Evolutionary conservation across 306 rosid species (phyloP), one percentile per base, ranked within the genome.

Genomic region (Urtica urens): DNA sequence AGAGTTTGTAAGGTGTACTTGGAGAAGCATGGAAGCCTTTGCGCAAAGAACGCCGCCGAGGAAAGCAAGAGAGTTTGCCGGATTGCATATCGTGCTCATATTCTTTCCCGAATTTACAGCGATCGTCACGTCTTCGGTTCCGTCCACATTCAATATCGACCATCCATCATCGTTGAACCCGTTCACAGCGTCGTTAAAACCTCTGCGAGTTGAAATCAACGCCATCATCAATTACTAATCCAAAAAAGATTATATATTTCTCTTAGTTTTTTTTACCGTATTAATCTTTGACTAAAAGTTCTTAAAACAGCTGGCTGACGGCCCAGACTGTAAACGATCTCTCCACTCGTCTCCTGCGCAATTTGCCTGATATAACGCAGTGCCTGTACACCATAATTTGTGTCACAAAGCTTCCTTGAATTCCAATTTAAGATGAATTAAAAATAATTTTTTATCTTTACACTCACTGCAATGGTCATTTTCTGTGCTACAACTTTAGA

Each of bases 161-260:
- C 99, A 92, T 17, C 99, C 99, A 63, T 92, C 90, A 10, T 92
- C 99, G 49, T 65, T 85, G 70, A 92, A 92, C 58, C 99, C 99
- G 72, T 92, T 92, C 33, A 92, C 94, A 34, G 93, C 96, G 57
- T 92, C 99, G 55, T 85, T 85, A 55, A 92, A 92, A 57, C 99
- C 99, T 63, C 99, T 92, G 67, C 29, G 67, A 46, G 45, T 46
- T 46, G 23, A 56, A 55, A 35, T 4, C 4, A 46, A 21, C 19
- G 13, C 16, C 11, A 18, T 0, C 22, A 38, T 11, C 23, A 17
- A 26, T 6, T 6, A 7, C 21, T 15, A 15, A 2, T 20, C n/a
- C 2, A n/a, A n/a, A n/a, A 8, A 2, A 52, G 20, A 20, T 23
- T 33, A 46, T 17, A 25, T 30, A 23, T 45, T 3, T n/a, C n/a